phyloP scores from a whole-genome alignment of 331 rosid species.

The Rhamnella rubrinervis region DNA sequence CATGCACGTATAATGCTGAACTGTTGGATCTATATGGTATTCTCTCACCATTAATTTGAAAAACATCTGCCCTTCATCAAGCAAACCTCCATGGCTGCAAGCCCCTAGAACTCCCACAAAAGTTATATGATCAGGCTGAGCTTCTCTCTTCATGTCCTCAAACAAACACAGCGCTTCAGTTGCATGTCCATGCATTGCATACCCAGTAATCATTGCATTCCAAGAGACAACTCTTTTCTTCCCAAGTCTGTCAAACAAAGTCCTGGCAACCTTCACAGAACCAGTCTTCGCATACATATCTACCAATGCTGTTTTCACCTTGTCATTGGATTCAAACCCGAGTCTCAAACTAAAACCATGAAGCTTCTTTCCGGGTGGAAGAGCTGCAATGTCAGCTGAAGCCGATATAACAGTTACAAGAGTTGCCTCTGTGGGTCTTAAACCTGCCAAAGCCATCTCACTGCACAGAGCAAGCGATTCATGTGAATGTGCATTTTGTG shows the following conservation, averaged over 20 bases:
- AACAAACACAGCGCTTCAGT: slow-evolving; percentile 51
- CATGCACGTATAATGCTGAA: slow-evolving; percentile 76
- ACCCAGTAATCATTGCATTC: slow-evolving; percentile 71
- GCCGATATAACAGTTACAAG: slow-evolving; percentile 59
- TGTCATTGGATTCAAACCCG: slow-evolving; percentile 57
- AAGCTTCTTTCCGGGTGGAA: slow-evolving; percentile 60
- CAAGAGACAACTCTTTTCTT: slow-evolving; percentile 73
- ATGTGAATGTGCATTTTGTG: slow-evolving; percentile 62
- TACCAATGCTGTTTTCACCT: slow-evolving; percentile 61
- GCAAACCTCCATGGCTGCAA: slow-evolving; percentile 61
- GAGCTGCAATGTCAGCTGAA: slow-evolving; percentile 59
- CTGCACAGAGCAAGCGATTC: slow-evolving; percentile 49
- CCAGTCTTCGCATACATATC: slow-evolving; percentile 79
- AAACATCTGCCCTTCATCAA: slow-evolving; percentile 46
- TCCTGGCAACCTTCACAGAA: slow-evolving; percentile 46
- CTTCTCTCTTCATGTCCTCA: slow-evolving; percentile 52
- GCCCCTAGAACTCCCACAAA: slow-evolving; percentile 68
- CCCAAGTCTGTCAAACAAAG: slow-evolving; percentile 48
- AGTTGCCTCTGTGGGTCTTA: slow-evolving; percentile 66
- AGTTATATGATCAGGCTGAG: slow-evolving; percentile 58
- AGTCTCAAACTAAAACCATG: slow-evolving; percentile 63
- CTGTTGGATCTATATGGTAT: slow-evolving; percentile 51
- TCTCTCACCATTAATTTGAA: slow-evolving; percentile 51
- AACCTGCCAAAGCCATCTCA: slow-evolving; percentile 48
- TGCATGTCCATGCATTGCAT: slow-evolving; percentile 71